phyloP scores from a whole-genome alignment of 2,329 filamentous ascomycete genomes.

The Fusarium sp. region DNA sequence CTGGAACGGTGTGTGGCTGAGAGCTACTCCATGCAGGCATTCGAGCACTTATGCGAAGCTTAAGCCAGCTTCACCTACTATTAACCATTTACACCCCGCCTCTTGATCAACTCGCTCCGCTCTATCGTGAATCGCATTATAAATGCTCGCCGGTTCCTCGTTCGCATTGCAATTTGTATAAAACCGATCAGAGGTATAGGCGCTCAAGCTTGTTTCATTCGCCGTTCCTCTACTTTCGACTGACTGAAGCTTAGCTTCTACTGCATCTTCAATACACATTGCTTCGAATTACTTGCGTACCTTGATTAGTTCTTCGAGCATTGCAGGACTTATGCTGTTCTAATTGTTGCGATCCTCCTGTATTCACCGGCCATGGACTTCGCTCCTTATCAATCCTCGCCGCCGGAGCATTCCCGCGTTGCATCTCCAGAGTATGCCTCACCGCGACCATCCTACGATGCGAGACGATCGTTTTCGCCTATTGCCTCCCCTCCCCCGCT shows the following conservation, averaged over 20 bases:
- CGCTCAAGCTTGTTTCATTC: background rate
- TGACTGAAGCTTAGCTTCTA: background rate
- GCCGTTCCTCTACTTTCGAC: background rate
- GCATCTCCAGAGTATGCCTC: constrained; percentile 75
- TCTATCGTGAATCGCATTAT: constrained; percentile 1
- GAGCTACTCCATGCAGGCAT: constrained; percentile 8
- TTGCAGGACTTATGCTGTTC: background rate
- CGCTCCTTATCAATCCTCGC: constrained; percentile 94
- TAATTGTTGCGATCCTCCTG: background rate
- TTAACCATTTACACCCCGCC: constrained; percentile 30
- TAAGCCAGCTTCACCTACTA: constrained; percentile 20
- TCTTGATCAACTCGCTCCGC: constrained; percentile 4
- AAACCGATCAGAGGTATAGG: background rate
- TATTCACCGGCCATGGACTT: constrained; percentile 79
- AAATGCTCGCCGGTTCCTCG: background rate
- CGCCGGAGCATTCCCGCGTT: constrained; percentile 85
- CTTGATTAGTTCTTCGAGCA: background rate
- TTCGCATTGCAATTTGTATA: background rate
- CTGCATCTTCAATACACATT: background rate
- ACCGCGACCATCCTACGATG: constrained; percentile 67
- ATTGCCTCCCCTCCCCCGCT: constrained; percentile 58
- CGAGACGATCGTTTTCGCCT: constrained; percentile 68
- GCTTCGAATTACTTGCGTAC: constrained; percentile 3
- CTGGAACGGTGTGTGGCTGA: constrained; percentile 30
- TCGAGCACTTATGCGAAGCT: constrained; percentile 28